A percentile compares a stretch with the other conserved stretches of the same genome.
These are phyloP conservation scores for Mycena vitilis DNA, from an alignment of 768 basidiomycete species.

Conservation along the genomic window DNA sequence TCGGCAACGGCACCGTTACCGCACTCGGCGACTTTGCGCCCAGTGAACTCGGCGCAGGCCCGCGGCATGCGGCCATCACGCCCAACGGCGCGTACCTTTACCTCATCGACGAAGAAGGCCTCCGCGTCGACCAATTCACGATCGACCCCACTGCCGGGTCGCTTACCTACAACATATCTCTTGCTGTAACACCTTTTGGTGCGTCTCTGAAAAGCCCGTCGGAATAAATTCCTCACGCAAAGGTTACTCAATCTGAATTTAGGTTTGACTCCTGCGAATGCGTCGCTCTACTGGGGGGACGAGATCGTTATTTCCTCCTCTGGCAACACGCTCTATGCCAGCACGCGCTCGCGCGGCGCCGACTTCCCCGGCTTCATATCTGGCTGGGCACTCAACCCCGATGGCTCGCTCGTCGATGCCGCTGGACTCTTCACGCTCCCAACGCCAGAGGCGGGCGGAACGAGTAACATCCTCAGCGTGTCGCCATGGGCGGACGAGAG, in stretches of 20 bases:
- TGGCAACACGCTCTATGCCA: conserved; percentile 16
- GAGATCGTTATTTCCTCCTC: conserved; percentile 37
- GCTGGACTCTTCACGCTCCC: conserved; percentile 22
- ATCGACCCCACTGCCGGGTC: conserved; percentile 28
- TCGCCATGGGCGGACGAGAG: conserved; percentile 31
- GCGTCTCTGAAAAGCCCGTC: neutral
- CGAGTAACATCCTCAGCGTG: conserved; percentile 33
- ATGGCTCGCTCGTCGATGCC: conserved; percentile 16
- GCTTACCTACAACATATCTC: conserved; percentile 31
- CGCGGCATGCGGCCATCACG: conserved; percentile 35
- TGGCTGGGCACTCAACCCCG: conserved; percentile 27
- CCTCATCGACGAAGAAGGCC: conserved; percentile 39
- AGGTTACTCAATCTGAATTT: neutral
- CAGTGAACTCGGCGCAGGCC: conserved; percentile 34
- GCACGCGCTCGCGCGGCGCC: neutral
- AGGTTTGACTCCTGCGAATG: conserved; percentile 35
- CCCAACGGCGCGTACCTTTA: conserved; percentile 32
- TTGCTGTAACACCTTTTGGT: conserved; percentile 39
- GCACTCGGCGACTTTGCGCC: conserved; percentile 15
- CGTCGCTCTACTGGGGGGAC: conserved; percentile 39
- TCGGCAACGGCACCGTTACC: conserved; percentile 28
- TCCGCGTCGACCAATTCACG: conserved; percentile 39
- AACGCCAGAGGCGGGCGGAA: conserved; percentile 32
- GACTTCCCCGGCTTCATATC: conserved; percentile 29
- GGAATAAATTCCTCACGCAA: too few relatives aligned